A percentile compares a stretch with the other conserved stretches of the same genome.
phyloP scores from a whole-genome alignment of 139 green algal species.

The Yamagishiella unicocca region DNA sequence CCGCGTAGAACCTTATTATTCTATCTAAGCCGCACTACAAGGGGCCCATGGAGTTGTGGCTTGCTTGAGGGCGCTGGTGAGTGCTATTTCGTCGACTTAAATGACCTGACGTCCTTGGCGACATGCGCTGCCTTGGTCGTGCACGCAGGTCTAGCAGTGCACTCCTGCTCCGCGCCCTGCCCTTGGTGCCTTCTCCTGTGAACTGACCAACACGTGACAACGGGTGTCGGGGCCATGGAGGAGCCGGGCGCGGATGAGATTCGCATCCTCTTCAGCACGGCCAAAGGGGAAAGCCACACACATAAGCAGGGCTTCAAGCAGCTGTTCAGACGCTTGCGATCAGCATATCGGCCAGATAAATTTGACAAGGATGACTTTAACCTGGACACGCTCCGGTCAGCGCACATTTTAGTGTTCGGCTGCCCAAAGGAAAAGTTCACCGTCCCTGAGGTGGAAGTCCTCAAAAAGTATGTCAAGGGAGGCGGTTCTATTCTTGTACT shows the following conservation, averaged over 20 bases:
- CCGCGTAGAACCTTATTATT: not conserved
- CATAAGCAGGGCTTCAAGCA: constrained; percentile 79
- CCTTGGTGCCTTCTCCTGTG: not conserved
- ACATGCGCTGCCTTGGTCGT: constrained; percentile 8
- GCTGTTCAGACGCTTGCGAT: constrained; percentile 75
- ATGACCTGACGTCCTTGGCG: not conserved
- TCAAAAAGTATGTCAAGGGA: constrained; percentile 72
- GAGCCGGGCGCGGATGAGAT: constrained; percentile 25
- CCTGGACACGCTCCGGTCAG: constrained; percentile 57
- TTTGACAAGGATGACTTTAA: constrained; percentile 67
- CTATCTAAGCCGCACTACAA: not conserved
- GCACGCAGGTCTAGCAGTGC: constrained; percentile 20
- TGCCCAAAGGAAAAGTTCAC: constrained; percentile 80
- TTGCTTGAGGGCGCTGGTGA: constrained; percentile 2
- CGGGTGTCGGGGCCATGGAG: not conserved
- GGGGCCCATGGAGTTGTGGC: not conserved
- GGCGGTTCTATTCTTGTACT: constrained; percentile 81
- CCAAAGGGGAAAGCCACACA: constrained; percentile 78
- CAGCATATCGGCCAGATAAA: constrained; percentile 67
- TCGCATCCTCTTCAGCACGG: constrained; percentile 67
- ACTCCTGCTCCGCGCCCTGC: not conserved
- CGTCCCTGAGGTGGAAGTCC: constrained; percentile 69
- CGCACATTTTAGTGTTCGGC: constrained; percentile 81
- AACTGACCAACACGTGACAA: not conserved
- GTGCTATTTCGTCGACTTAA: not conserved